Conservation (phyloP, 805 yeast genomes). For the Kodamaea lidongshanica region DNA sequence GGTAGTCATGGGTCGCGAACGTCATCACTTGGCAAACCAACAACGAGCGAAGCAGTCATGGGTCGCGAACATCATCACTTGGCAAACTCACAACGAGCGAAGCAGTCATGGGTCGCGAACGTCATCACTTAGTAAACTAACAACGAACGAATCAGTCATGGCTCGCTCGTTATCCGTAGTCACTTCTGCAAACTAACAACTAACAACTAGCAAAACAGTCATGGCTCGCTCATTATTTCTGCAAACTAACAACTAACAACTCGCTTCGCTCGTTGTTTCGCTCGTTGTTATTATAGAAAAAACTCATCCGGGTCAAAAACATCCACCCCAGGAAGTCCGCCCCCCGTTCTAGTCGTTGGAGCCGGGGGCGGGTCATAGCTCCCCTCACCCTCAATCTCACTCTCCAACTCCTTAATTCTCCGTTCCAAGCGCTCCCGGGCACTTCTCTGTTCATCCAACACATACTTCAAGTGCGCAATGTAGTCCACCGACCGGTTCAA, state of each 20-base stretch:
- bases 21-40: too few species aligned
- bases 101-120: too few species aligned
- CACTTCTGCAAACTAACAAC: too few species aligned
- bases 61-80: too few species aligned
- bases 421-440: constrained; percentile 34
- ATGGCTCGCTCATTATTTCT: too few species aligned
- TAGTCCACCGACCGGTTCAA: constrained; percentile 76
- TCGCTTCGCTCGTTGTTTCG: constrained; percentile 4
- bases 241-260: constrained; percentile 2
- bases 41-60: too few species aligned
- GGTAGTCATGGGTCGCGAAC: too few species aligned
- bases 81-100: too few species aligned
- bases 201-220: too few species aligned
- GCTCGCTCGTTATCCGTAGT: too few species aligned
- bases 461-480: constrained; percentile 57
- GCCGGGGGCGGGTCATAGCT: constrained; percentile 7
- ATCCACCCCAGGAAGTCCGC: constrained; percentile 2
- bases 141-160: too few species aligned
- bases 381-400: background rate
- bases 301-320: constrained; percentile 20
- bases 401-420: constrained; percentile 6
- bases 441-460: constrained; percentile 49
- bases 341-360: constrained; percentile 5
- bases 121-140: too few species aligned
- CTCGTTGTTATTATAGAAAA: constrained; percentile 15